A percentile compares a stretch with the other conserved stretches of the same genome.
These are phyloP conservation scores for Coniella vitis DNA, from an alignment of 2,329 filamentous ascomycete genomes.

Conservation along the genomic window DNA sequence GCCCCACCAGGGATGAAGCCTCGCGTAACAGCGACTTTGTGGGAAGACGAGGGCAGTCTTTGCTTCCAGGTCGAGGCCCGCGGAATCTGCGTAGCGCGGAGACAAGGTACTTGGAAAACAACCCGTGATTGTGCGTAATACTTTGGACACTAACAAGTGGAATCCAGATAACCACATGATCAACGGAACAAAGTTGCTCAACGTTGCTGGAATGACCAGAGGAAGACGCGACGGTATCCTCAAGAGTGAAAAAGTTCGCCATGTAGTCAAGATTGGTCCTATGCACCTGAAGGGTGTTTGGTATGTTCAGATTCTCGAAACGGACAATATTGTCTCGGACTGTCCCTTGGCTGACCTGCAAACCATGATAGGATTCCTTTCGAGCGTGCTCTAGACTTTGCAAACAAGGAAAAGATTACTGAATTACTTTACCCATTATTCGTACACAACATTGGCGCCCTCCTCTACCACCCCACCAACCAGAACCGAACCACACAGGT, in stretches of 20 bases:
- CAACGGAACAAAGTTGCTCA: constrained; percentile 93
- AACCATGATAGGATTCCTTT: constrained; percentile 74
- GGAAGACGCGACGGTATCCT: constrained; percentile 91
- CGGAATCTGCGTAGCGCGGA: constrained; percentile 87
- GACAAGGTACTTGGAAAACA: constrained; percentile 61
- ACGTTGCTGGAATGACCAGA: constrained; percentile 96
- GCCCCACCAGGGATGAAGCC: constrained; percentile 94
- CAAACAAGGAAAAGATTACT: constrained; percentile 99
- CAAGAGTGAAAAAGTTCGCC: constrained; percentile 94
- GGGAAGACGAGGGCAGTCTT: constrained; percentile 96
- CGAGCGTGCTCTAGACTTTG: constrained; percentile 94
- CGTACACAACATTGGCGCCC: constrained; percentile 90
- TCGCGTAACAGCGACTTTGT: constrained; percentile 88
- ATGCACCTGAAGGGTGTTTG: constrained; percentile 99
- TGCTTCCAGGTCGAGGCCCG: constrained; percentile 98
- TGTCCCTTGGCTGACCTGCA: constrained; percentile 1
- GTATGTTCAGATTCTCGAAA: constrained; percentile 45
- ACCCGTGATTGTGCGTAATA: no score
- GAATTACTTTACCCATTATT: constrained; percentile 92
- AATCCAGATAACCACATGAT: constrained; percentile 92
- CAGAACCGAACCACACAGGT: constrained; percentile 75
- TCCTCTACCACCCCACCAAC: constrained; percentile 91
- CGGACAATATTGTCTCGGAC: not conserved
- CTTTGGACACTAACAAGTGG: no score
- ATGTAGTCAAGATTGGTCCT: constrained; percentile 97